A percentile compares a stretch with the other conserved stretches of the same genome.
phyloP scores from a whole-genome alignment of 2,329 filamentous ascomycete species.

The Arthrobotrys sinensis region DNA sequence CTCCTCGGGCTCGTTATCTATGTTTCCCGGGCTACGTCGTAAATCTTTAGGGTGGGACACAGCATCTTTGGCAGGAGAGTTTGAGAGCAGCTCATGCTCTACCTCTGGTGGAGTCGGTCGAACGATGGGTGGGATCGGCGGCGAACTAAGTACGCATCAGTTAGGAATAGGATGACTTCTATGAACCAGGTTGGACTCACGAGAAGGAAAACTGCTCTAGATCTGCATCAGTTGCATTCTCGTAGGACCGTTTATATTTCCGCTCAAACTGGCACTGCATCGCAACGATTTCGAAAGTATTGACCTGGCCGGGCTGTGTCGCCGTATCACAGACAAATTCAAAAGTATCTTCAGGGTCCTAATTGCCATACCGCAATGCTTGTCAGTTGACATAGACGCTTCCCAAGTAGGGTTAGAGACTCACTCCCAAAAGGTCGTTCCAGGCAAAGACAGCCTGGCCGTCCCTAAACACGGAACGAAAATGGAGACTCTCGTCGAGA shows the following conservation, averaged over 20 bases:
- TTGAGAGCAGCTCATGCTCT: neutral
- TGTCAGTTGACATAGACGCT: neutral
- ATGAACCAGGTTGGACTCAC: slow-evolving; percentile 50
- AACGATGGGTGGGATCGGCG: slow-evolving; percentile 36
- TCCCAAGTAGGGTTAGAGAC: neutral
- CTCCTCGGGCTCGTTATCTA: slow-evolving; percentile 1
- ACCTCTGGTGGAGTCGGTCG: slow-evolving; percentile 6
- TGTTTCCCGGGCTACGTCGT: slow-evolving; percentile 65
- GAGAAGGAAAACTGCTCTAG: slow-evolving; percentile 85
- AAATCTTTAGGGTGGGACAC: neutral
- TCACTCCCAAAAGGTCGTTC: slow-evolving; percentile 86
- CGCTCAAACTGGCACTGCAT: slow-evolving; percentile 97
- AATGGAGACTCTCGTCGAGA: slow-evolving; percentile 90
- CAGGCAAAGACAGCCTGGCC: slow-evolving; percentile 92
- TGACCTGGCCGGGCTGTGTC: slow-evolving; percentile 78
- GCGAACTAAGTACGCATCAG: neutral
- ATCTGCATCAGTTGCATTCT: slow-evolving; percentile 85
- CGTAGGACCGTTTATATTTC: slow-evolving; percentile 86
- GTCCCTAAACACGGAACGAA: slow-evolving; percentile 85
- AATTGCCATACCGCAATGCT: neutral
- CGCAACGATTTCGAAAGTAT: slow-evolving; percentile 85
- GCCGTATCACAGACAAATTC: slow-evolving; percentile 94
- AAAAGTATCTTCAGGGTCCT: slow-evolving; percentile 91
- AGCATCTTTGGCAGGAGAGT: neutral
- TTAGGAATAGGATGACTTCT: neutral